A percentile compares a stretch with the other conserved stretches of the same genome.
Evolutionary conservation across 768 basidiomycete species (phyloP).

Genomic region (Lentinula raphanica): DNA sequence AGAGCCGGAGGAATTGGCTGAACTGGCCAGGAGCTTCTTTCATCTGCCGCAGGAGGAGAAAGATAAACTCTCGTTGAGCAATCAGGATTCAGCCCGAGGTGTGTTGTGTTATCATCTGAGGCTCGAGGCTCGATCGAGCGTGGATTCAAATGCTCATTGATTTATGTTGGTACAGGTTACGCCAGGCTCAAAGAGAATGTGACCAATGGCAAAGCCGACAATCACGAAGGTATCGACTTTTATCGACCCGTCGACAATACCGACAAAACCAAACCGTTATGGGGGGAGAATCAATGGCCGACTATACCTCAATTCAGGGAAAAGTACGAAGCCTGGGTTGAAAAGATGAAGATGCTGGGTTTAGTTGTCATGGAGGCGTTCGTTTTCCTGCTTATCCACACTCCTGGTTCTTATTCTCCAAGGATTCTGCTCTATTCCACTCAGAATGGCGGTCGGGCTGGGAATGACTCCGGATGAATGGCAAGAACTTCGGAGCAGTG

Average conservation of each 20-base stretch:
- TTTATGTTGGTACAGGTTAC: slow-evolving; percentile 54
- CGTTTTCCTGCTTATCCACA: too few species aligned
- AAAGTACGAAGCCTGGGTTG: slow-evolving; percentile 70
- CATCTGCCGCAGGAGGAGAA: slow-evolving; percentile 69
- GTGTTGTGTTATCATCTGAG: background rate
- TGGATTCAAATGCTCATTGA: background rate
- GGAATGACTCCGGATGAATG: slow-evolving; percentile 71
- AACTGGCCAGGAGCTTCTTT: slow-evolving; percentile 72
- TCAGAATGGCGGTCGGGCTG: slow-evolving; percentile 77
- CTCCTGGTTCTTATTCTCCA: too few species aligned
- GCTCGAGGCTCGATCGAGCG: background rate
- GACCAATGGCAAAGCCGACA: slow-evolving; percentile 79
- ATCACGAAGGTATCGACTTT: slow-evolving; percentile 81
- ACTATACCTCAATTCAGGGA: slow-evolving; percentile 48
- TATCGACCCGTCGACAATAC: slow-evolving; percentile 69
- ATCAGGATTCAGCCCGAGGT: slow-evolving; percentile 79
- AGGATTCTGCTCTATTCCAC: background rate
- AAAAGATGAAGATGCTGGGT: slow-evolving; percentile 83
- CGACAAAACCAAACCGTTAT: slow-evolving; percentile 64
- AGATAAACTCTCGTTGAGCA: slow-evolving; percentile 60
- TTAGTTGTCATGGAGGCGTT: slow-evolving; percentile 83
- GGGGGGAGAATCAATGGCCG: slow-evolving; percentile 91
- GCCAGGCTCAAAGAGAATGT: slow-evolving; percentile 78
- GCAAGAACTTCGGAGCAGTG: slow-evolving; percentile 56
- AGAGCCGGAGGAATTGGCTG: slow-evolving; percentile 62